Conservation (phyloP, 768 basidiomycete species). For the Phlegmacium glaucopus region DNA sequence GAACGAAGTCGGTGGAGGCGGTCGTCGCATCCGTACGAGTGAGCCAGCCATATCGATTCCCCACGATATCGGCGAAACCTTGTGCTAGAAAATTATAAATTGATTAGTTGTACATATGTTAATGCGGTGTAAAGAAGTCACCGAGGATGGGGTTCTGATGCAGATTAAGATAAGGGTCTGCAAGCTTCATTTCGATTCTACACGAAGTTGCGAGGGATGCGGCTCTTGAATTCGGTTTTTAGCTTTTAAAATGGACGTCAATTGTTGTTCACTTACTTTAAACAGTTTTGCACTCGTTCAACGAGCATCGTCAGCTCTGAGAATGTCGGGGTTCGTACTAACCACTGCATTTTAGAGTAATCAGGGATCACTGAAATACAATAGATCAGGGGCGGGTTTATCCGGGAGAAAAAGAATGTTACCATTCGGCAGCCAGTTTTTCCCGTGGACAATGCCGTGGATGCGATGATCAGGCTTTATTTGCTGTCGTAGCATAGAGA, state of each 20-base stretch:
- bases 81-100: conserved; percentile 35
- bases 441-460: conserved; percentile 73
- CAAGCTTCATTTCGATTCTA: conserved; percentile 40
- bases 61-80: conserved; percentile 47
- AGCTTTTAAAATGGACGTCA: conserved; percentile 5
- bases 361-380: conserved; percentile 70
- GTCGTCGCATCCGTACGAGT: conserved; percentile 30
- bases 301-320: conserved; percentile 51
- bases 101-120: background rate
- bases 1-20: conserved; percentile 79
- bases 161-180: conserved; percentile 49
- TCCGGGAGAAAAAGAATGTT: conserved; percentile 3
- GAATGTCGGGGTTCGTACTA: conserved; percentile 64
- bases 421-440: conserved; percentile 71
- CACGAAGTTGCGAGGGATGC: conserved; percentile 65
- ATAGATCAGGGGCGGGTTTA: conserved; percentile 3
- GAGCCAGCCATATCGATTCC: conserved; percentile 40
- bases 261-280: conserved; percentile 54
- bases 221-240: conserved; percentile 39
- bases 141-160: conserved; percentile 56
- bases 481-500: conserved; percentile 84
- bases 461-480: conserved; percentile 78
- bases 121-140: conserved; percentile 21
- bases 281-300: conserved; percentile 64
- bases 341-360: conserved; percentile 72